Base-by-base conservation (phyloP, 208 protist genomes). In the Crithidia brevicula region DNA sequence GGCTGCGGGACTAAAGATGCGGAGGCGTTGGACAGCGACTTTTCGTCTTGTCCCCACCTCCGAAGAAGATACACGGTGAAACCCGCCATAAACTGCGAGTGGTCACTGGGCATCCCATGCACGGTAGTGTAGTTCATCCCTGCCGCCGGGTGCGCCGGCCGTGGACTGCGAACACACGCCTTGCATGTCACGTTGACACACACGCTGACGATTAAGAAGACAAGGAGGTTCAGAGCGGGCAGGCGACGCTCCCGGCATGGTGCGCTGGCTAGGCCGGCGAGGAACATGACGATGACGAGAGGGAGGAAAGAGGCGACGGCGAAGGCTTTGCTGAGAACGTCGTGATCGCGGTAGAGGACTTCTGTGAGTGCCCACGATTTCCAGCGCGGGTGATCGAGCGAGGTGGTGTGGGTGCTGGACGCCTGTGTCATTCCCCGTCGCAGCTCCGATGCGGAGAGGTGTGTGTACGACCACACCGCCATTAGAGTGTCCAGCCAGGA, bases 71-170 rank as follows among this genome's bases (percentile, higher is more conserved):
- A 94, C 15, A 71, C 74, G 34, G 76, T 70, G 25, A 95, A 83
- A 47, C 89, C 91, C 27, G 78, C 79, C 72, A 88, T 90, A 72
- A 91, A 95, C 74, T 93, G 89, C 11, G 89, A 67, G 65, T 93
- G 86, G 50, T 88, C 79, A 56, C 86, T 92, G 1, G 89, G 89
- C 84, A 94, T 92, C 20, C 89, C 89, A 43, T 94, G 67, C 25
- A 53, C 4, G 20, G 78, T 85, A 23, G 67, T 87, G 77, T 86
- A 83, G 52, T 67, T 69, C 42, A 76, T 49, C 3, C 45, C 58
- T n/a, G 52, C 64, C 11, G 74, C 72, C 6, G 75, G 82, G 66
- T 87, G 83, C 11, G 54, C 33, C 2, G 89, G 89, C 18, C 89
- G 74, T 25, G 60, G 76, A 22, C 66, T 79, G 28, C 65, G 58